A percentile compares a stretch with the other conserved stretches of the same genome.
These are phyloP conservation scores for Salix brachista DNA, from an alignment of 345 rosid genomes.

Conservation along the genomic window DNA sequence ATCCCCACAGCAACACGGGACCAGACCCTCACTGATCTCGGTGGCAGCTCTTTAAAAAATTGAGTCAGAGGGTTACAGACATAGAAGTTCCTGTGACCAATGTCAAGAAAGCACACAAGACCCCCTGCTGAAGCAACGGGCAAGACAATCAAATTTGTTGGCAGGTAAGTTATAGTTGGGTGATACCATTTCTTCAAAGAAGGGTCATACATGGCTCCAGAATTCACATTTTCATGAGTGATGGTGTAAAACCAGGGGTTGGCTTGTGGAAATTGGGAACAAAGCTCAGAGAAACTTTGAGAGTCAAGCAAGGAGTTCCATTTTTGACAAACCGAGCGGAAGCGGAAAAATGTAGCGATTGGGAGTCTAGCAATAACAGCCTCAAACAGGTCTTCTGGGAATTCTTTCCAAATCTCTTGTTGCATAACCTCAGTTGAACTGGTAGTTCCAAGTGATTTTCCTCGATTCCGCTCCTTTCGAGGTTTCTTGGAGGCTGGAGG, in stretches of 20 bases:
- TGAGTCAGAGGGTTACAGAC: slow-evolving; percentile 86
- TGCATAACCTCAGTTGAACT: slow-evolving; percentile 57
- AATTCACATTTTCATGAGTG: slow-evolving; percentile 74
- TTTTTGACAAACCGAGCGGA: slow-evolving; percentile 76
- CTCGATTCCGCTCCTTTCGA: slow-evolving; percentile 66
- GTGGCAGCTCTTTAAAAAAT: slow-evolving; percentile 80
- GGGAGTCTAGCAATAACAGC: slow-evolving; percentile 92
- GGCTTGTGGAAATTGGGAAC: slow-evolving; percentile 49
- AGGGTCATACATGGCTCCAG: slow-evolving; percentile 90
- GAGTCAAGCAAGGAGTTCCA: slow-evolving; percentile 79
- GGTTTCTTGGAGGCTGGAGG: slow-evolving; percentile 67
- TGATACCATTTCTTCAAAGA: slow-evolving; percentile 82
- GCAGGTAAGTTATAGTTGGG: slow-evolving; percentile 60
- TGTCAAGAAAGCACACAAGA: slow-evolving; percentile 90
- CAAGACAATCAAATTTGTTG: slow-evolving; percentile 60
- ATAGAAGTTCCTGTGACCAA: slow-evolving; percentile 80
- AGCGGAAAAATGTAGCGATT: slow-evolving; percentile 70
- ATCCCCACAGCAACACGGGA: slow-evolving; percentile 91
- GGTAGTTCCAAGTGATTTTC: slow-evolving; percentile 39
- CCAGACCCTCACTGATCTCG: slow-evolving; percentile 86
- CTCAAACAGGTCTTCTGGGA: slow-evolving; percentile 92
- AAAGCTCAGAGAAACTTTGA: slow-evolving; percentile 70
- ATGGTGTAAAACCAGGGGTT: slow-evolving; percentile 92
- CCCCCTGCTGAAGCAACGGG: slow-evolving; percentile 98
- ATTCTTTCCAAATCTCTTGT: slow-evolving; percentile 81